Evolutionary conservation across 164 flowering plant species (phyloP), one percentile per base, ranked within the genome.

Genomic region (grape (Vitis vinifera)): DNA sequence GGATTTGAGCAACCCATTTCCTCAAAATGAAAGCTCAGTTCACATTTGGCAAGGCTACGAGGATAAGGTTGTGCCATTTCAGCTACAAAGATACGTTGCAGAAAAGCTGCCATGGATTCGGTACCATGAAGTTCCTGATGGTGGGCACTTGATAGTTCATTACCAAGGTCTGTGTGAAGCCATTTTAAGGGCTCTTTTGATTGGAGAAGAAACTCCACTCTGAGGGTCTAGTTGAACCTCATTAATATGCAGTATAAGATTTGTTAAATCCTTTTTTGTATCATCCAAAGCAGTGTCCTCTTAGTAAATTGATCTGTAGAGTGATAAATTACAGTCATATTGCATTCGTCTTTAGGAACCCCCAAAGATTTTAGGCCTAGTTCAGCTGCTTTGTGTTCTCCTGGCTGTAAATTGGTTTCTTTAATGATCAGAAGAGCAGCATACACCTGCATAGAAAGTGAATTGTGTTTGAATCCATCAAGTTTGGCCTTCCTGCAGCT

Each of bases 1-100:
- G 75, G 76, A 76, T 1, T 77, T 88, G 10, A 71, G 73, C 19
- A 77, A 82, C 59, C 85, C 91, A 48, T 82, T 78, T 10, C 73
- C 78, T 1, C 19, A 72, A 19, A 65, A 70, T 10, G 71, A 76
- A 47, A 71, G 84, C 49, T 61, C 73, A 1, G 87, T 84, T n/a
- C 89, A 88, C 37, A 71, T 85, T 10, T 85, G 84, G 83, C 85
- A 80, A 47, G 89, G 89, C 9, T 66, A 71, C 16, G 84, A 85
- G 49, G 89, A 85, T 19, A 76, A 67, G 73, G 74, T 85, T 16
- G 85, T 83, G 17, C 87, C 85, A 1, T 51, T 73, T 52, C 64
- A 74, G 27, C 73, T 83, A 50, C 87, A 83, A 49, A 64, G 87
- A 29, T 77, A 44, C 37, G 65, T 85, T 66, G 51, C 81, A n/a